These are phyloP conservation scores for Scedosporium apiospermum DNA, from an alignment of 2,329 filamentous ascomycete genomes.

Conservation along the genomic window DNA sequence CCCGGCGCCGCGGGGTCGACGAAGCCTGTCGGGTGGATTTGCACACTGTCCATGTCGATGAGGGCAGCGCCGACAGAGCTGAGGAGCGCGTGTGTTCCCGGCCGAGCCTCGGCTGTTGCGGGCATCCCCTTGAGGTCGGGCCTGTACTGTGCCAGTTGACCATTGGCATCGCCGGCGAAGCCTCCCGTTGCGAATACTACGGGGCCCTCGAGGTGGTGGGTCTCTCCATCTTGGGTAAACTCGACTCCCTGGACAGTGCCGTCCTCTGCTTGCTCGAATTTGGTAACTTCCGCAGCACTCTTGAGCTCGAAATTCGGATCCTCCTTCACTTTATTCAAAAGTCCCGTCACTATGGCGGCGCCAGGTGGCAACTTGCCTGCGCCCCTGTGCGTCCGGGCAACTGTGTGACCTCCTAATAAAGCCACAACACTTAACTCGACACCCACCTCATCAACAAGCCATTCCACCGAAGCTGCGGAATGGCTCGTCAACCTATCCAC, in stretches of 20 bases:
- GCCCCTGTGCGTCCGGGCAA: conserved; percentile 48
- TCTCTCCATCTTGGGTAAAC: conserved; percentile 27
- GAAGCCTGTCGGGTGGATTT: conserved; percentile 58
- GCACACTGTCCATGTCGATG: conserved; percentile 46
- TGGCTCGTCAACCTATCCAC: conserved; percentile 36
- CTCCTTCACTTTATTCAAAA: conserved; percentile 41
- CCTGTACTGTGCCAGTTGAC: conserved; percentile 44
- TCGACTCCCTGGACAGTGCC: conserved; percentile 40
- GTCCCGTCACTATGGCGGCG: conserved; percentile 44
- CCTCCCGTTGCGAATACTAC: conserved; percentile 54
- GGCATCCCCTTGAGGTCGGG: conserved; percentile 50
- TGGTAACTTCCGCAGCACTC: conserved; percentile 43
- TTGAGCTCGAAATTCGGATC: conserved; percentile 40
- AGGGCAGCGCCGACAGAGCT: conserved; percentile 28
- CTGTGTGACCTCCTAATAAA: conserved; percentile 48
- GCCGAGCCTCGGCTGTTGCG: conserved; percentile 52
- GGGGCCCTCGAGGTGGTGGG: conserved; percentile 34
- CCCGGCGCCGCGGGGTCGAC: conserved; percentile 39
- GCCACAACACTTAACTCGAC: conserved; percentile 50
- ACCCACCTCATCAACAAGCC: conserved; percentile 46
- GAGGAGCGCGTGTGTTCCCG: conserved; percentile 40
- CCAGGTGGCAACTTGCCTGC: conserved; percentile 46
- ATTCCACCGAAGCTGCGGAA: conserved; percentile 41
- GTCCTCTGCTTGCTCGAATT: conserved; percentile 27
- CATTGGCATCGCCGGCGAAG: conserved; percentile 51